Percentiles rank a stretch among this genome's conserved stretches.
phyloP scores from a whole-genome alignment of 176 grass and related monocot genomes.

The Dendrocalamus sinicus region DNA sequence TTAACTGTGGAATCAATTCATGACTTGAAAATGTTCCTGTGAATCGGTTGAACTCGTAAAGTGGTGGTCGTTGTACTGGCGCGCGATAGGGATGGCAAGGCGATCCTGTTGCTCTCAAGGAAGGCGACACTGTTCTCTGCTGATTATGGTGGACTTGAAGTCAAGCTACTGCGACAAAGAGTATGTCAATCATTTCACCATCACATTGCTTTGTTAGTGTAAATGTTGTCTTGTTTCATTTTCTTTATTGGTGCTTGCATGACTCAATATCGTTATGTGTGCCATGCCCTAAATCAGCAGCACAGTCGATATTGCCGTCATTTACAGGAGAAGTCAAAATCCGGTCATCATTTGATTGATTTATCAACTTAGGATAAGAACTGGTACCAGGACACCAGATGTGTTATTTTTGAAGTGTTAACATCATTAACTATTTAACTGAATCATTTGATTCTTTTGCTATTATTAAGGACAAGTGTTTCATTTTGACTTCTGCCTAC shows the following conservation, averaged over 20 bases:
- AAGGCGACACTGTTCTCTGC: slow-evolving; percentile 91
- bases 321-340: not conserved
- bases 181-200: slow-evolving; percentile 35
- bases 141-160: slow-evolving; percentile 91
- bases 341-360: no score
- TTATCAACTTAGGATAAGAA: not conserved
- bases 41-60: slow-evolving; percentile 76
- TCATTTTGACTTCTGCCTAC: not conserved
- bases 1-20: not conserved
- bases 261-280: not conserved
- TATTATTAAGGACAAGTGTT: not conserved
- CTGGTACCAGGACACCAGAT: not conserved
- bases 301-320: not conserved
- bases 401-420: not conserved
- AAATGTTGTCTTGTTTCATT: not conserved
- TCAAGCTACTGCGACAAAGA: slow-evolving; percentile 85
- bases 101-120: slow-evolving; percentile 76
- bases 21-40: not conserved
- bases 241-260: not conserved
- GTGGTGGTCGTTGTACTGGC: slow-evolving; percentile 36
- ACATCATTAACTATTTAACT: not conserved
- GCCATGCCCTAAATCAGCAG: not conserved
- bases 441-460: not conserved
- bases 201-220: not conserved
- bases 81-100: slow-evolving; percentile 73